These are phyloP conservation scores for Pseudogymnoascus sp. DNA, from an alignment of 2,329 filamentous ascomycete species.

Conservation along the genomic window DNA sequence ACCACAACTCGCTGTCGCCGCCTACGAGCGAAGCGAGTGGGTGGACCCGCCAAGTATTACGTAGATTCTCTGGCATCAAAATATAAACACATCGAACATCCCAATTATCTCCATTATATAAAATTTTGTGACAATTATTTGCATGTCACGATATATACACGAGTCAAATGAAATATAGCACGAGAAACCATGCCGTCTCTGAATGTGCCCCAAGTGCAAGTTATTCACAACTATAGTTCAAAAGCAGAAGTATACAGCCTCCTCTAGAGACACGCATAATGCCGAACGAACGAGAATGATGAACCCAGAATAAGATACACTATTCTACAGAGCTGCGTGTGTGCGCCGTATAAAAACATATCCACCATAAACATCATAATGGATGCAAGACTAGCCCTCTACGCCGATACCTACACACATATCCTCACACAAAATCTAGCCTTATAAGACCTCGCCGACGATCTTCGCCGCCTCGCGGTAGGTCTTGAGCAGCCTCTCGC, in stretches of 20 bases:
- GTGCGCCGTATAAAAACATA: constrained; percentile 7
- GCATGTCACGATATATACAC: constrained; percentile 1
- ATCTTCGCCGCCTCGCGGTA: constrained; percentile 98
- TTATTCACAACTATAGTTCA: background rate
- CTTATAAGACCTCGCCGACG: constrained; percentile 85
- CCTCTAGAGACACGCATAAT: background rate
- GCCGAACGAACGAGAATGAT: background rate
- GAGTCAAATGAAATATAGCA: background rate
- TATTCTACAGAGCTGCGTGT: constrained; percentile 8
- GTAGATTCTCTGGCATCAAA: background rate
- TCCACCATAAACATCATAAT: constrained; percentile 4
- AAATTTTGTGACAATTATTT: background rate
- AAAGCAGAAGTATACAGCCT: background rate
- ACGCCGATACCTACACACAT: constrained; percentile 7
- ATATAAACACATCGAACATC: background rate
- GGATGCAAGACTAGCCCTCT: background rate
- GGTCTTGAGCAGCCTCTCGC: constrained; percentile 87
- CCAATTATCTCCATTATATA: background rate
- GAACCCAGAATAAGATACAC: constrained; percentile 3
- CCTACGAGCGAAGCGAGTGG: too few species aligned
- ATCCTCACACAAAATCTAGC: constrained; percentile 3
- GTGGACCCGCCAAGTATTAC: too few species aligned
- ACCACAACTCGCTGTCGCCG: too few species aligned
- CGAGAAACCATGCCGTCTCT: background rate
- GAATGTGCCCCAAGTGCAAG: background rate